These are phyloP conservation scores for Morella rubra DNA, from an alignment of 306 rosid species.

Conservation along the genomic window DNA sequence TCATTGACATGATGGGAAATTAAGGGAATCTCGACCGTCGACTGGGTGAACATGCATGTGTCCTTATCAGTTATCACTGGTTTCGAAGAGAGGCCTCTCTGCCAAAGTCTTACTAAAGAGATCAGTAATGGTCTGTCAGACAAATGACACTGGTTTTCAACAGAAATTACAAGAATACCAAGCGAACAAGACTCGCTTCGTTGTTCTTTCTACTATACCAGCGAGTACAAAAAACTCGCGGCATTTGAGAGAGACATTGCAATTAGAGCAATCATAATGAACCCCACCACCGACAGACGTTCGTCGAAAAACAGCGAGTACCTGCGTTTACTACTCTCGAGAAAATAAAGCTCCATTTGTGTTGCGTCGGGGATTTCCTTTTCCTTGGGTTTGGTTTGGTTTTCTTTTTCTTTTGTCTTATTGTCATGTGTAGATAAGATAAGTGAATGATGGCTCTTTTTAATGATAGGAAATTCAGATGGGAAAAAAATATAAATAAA, in stretches of 20 bases:
- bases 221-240: slow-evolving; percentile 16
- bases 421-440: not conserved
- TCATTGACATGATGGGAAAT: slow-evolving; percentile 19
- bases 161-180: slow-evolving; percentile 32
- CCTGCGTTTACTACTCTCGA: not conserved
- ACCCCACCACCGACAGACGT: slow-evolving; percentile 3
- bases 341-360: not conserved
- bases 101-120: slow-evolving; percentile 38
- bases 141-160: slow-evolving; percentile 14
- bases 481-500: too few relatives aligned
- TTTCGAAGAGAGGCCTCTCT: slow-evolving; percentile 42
- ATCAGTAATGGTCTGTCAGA: slow-evolving; percentile 27
- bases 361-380: not conserved
- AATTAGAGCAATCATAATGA: slow-evolving; percentile 24
- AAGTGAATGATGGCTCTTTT: not conserved
- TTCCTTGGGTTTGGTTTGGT: not conserved
- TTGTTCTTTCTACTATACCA: not conserved
- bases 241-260: slow-evolving; percentile 14
- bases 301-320: not conserved
- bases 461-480: slow-evolving; percentile 18
- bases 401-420: not conserved
- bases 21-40: slow-evolving; percentile 57
- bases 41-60: slow-evolving; percentile 76
- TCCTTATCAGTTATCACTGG: slow-evolving; percentile 56
- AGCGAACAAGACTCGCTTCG: not conserved